Base-by-base conservation (phyloP, 345 rosid genomes). In the Syzygium aromaticum region DNA sequence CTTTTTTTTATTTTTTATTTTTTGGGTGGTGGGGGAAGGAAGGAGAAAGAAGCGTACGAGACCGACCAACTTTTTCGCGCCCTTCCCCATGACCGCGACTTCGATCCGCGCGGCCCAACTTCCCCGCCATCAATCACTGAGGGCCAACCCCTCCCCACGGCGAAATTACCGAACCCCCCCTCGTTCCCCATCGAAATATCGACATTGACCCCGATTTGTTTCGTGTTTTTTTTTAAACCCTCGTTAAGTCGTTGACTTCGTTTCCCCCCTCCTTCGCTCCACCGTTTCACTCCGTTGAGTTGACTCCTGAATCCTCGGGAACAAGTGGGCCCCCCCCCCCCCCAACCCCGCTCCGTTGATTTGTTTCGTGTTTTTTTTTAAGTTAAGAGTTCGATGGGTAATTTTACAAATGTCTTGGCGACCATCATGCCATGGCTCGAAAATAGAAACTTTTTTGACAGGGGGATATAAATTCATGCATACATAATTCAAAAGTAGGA, bases 391-490 rank as follows among this genome's bases (percentile, higher is more conserved):
- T 0, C 30, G 1, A 7, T 15, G 40, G 0, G 10, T 15, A 28
- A 16, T 28, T 64, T 64, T 64, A 28, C 77, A 8, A 16, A 19
- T 30, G 2, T 30, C 30, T 28, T 28, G 40, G 3, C 9, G 27
- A 11, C 0, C 1, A 57, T 25, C n/a, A 0, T 25, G n/a, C 28
- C 13, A 12, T 25, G 10, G 3, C 7, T 63, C 38, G 3, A 63
- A 8, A 63, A 63, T n/a, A 3, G 33, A 28, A 63, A 63, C 16
- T 61, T 7, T 61, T 64, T 30, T 64, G 3, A 64, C 12, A 30
- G 0, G 2, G 0, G 6, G 1, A 33, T 10, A 64, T 64, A 0
- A 30, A 30, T 64, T 3, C 1, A 16, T 16, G 17, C 3, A 0
- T 16, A 16, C 43, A 30, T 30, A 30, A 64, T 64, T 64, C 3